Percentiles rank a stretch among this genome's conserved stretches.
Evolutionary conservation across 495 filamentous ascomycete species (phyloP).

Genomic region (Saxophila tyrrhenica): DNA sequence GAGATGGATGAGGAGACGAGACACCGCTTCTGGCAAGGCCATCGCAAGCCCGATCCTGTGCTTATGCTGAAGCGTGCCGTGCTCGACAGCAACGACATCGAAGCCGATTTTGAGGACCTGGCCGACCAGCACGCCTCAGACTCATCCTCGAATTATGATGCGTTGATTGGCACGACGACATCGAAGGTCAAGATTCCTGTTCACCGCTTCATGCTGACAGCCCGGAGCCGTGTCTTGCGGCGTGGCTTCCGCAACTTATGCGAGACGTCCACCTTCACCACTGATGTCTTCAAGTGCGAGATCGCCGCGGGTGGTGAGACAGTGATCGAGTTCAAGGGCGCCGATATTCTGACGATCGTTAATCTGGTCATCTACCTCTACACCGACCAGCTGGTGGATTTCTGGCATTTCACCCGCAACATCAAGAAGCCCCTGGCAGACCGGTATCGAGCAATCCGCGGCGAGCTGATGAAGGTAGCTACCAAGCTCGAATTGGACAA

Average conservation of each 20-base stretch:
- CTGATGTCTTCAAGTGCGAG: conserved; percentile 51
- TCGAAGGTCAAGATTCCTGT: conserved; percentile 62
- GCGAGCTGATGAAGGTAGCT: conserved; percentile 71
- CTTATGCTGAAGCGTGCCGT: conserved; percentile 35
- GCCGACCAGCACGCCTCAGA: conserved; percentile 28
- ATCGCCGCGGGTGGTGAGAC: conserved; percentile 38
- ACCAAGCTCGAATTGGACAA: conserved; percentile 51
- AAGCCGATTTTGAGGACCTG: conserved; percentile 27
- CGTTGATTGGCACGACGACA: conserved; percentile 42
- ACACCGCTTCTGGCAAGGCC: conserved; percentile 36
- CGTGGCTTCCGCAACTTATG: conserved; percentile 46
- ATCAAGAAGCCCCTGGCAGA: conserved; percentile 45
- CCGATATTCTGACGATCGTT: conserved; percentile 65
- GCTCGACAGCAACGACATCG: conserved; percentile 26
- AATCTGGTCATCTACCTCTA: conserved; percentile 75
- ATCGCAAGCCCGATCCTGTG: conserved; percentile 41
- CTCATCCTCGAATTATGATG: conserved; percentile 29
- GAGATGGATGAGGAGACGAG: conserved; percentile 27
- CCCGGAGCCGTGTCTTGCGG: conserved; percentile 59
- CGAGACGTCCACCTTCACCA: conserved; percentile 24
- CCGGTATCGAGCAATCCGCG: conserved; percentile 64
- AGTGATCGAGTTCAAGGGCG: conserved; percentile 47
- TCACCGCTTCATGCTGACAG: conserved; percentile 70
- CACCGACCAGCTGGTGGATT: conserved; percentile 65
- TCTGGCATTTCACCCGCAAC: conserved; percentile 64